Conservation (phyloP, 768 basidiomycete species). For the Krasilnikovozyma curviuscula region DNA sequence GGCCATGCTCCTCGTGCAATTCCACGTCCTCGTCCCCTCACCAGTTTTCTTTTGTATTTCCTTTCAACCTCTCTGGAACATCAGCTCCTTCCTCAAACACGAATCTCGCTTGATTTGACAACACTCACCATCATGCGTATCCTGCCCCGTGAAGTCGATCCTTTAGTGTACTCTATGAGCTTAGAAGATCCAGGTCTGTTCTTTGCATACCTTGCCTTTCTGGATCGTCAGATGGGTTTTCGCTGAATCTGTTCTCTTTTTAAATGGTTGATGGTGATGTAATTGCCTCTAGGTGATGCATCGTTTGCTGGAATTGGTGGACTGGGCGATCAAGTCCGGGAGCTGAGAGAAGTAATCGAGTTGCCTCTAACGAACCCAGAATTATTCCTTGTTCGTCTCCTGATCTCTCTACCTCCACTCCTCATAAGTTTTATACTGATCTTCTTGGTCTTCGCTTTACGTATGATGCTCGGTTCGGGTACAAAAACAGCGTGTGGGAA, state of each 20-base stretch:
- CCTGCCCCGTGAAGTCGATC: constrained; percentile 89
- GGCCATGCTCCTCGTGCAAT: not conserved
- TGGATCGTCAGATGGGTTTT: no score
- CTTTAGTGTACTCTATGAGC: constrained; percentile 98
- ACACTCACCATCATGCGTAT: constrained; percentile 98
- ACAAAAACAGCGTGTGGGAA: constrained; percentile 54
- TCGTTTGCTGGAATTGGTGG: constrained; percentile 96
- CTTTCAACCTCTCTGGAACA: not conserved
- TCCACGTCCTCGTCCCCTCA: not conserved
- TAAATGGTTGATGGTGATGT: no score
- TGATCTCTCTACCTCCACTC: not conserved
- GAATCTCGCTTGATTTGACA: constrained; percentile 98
- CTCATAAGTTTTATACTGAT: not conserved
- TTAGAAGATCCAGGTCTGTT: constrained; percentile 93
- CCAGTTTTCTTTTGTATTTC: not conserved
- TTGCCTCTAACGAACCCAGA: constrained; percentile 85
- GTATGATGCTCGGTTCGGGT: not conserved
- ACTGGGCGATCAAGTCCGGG: constrained; percentile 83
- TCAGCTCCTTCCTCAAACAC: constrained; percentile 80
- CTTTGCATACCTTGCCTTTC: no score
- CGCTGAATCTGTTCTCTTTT: no score
- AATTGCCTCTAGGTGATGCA: no score
- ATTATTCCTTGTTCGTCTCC: constrained; percentile 37
- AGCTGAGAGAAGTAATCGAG: constrained; percentile 93
- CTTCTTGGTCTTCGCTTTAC: not conserved